Conservation (phyloP, 2,329 filamentous ascomycete genomes). For the Penicillium psychrosexuale region DNA sequence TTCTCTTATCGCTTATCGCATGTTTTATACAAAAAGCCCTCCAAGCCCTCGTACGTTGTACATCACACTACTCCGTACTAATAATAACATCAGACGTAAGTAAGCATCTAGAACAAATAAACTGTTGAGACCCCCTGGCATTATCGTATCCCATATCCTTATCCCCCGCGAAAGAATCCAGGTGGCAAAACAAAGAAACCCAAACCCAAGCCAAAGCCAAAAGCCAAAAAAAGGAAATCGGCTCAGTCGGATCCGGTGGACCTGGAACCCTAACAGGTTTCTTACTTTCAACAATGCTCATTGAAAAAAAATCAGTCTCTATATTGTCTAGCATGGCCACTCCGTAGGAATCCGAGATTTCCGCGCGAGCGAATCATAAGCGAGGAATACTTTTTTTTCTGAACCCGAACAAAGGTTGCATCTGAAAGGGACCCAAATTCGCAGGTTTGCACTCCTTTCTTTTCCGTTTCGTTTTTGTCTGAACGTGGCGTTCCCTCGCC, state of each 20-base stretch:
- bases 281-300: background rate
- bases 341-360: background rate
- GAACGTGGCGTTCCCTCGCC: background rate
- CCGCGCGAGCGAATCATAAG: background rate
- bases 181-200: constrained; percentile 1
- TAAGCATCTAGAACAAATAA: background rate
- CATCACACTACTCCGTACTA: background rate
- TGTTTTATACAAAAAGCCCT: background rate
- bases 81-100: background rate
- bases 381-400: background rate
- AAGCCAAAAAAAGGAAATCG: background rate
- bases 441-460: background rate
- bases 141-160: background rate
- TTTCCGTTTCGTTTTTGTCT: background rate
- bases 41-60: background rate
- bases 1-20: constrained; percentile 11
- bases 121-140: background rate
- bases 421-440: background rate
- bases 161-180: constrained; percentile 10
- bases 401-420: background rate
- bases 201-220: background rate
- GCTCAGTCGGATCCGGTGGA: background rate
- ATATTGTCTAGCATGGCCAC: background rate
- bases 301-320: background rate
- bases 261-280: background rate